Evolutionary conservation across 805 yeast species (phyloP).

Genomic region (Wickerhamomyces pijperi): DNA sequence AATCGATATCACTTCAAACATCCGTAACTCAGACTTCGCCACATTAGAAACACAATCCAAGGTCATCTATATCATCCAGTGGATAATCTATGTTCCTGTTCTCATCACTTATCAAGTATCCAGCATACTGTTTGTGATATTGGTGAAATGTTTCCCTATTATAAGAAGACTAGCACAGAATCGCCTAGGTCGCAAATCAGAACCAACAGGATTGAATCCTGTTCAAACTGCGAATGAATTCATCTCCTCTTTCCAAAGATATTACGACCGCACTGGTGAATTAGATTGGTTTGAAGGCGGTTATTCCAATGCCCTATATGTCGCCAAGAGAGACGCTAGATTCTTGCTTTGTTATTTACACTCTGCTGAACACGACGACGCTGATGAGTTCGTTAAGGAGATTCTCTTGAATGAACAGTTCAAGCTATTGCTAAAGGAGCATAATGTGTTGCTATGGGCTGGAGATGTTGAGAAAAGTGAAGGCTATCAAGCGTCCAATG

Average conservation of each 20-base stretch:
- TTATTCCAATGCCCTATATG: constrained; percentile 67
- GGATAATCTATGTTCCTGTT: constrained; percentile 23
- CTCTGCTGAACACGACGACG: constrained; percentile 59
- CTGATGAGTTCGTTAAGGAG: constrained; percentile 37
- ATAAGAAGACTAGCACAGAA: constrained; percentile 25
- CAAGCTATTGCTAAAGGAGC: constrained; percentile 32
- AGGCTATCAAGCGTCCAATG: constrained; percentile 72
- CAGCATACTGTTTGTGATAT: constrained; percentile 14
- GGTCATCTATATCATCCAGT: constrained; percentile 17
- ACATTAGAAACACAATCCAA: constrained; percentile 17
- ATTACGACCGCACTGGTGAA: constrained; percentile 13
- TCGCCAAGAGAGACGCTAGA: constrained; percentile 57
- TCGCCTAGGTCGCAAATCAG: constrained; percentile 24
- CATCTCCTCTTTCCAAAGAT: constrained; percentile 40
- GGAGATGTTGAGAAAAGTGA: constrained; percentile 78
- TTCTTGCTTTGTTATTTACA: constrained; percentile 68
- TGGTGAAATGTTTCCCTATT: constrained; percentile 24
- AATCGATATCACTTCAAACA: background rate
- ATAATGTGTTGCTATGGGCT: constrained; percentile 69
- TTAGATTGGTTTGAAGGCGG: constrained; percentile 52
- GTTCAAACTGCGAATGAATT: constrained; percentile 41
- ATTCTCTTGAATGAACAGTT: constrained; percentile 44
- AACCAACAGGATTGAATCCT: constrained; percentile 34
- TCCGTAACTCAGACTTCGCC: background rate
- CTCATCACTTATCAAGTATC: constrained; percentile 20